Evolutionary conservation across 495 filamentous ascomycete genomes (phyloP), one percentile per base, ranked within the genome.

Genomic region (Saxophila tyrrhenica): DNA sequence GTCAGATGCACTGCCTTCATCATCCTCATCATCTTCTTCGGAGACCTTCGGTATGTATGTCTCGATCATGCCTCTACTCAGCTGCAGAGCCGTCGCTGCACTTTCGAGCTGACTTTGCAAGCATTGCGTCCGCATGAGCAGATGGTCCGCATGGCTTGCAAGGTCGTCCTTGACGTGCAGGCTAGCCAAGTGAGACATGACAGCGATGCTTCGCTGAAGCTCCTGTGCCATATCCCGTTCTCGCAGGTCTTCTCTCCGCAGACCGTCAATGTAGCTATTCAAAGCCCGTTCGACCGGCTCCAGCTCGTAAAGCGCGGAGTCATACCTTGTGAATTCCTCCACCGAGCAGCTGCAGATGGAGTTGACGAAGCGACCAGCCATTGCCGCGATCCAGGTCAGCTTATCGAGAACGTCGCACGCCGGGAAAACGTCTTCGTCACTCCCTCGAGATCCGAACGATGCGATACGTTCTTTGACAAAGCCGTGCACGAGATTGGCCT

Each of bases 241-340:
- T 63, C 89, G 87, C n/a, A 97, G 66, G 51, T 96, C 90, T 59
- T 95, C 89, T 48, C 81, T 81, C 56, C 86, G 82, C 47, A 95
- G 63, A 1, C 75, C 77, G 39, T 96, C 89, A 57, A 97, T 83
- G 83, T 90, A 96, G 25, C 78, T 79, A 61, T 95, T 94, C 39
- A 97, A 69, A 0, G 87, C 86, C 35, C 88, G 75, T 69, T 98
- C 92, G 15, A 97, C 89, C 2, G 91, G 90, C 65, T 95, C 89
- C 57, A 97, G 74, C 63, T 97, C 92, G 61, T 90, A 87, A 43
- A 91, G 65, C 7, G 89, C 84, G 25, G 77, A 81, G 59, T 87
- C 84, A 58, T 84, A 87, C 55, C 71, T 78, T 44, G 70, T 73
- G 66, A 97, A 97, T 56, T 85, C 76, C 54, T 89, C 85, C 1